Conservation (phyloP, 2,329 filamentous ascomycete genomes). For the Leptographium radiaticola region DNA sequence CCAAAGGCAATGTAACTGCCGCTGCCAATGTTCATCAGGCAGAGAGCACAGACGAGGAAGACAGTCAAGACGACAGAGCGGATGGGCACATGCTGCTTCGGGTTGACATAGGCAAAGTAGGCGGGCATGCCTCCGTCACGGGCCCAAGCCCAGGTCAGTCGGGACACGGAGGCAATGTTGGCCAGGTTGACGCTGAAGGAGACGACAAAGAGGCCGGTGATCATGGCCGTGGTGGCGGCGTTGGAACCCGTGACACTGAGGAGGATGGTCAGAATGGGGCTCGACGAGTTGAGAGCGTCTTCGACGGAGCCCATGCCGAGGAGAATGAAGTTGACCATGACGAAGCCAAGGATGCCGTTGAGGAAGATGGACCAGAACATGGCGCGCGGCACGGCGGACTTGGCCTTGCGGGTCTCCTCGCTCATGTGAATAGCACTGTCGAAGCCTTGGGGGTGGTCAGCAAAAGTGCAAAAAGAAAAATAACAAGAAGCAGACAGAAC, state of each 20-base stretch:
- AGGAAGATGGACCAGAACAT: slow-evolving; percentile 28
- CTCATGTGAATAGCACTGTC: slow-evolving; percentile 35
- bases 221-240: slow-evolving; percentile 25
- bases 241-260: slow-evolving; percentile 22
- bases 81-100: slow-evolving; percentile 20
- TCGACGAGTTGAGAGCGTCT: slow-evolving; percentile 17
- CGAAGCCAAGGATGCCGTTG: slow-evolving; percentile 27
- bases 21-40: slow-evolving; percentile 22
- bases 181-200: slow-evolving; percentile 23
- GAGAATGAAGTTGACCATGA: slow-evolving; percentile 26
- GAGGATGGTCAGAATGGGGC: slow-evolving; percentile 28
- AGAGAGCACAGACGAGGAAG: slow-evolving; percentile 3
- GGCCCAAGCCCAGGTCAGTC: slow-evolving; percentile 35
- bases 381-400: slow-evolving; percentile 30
- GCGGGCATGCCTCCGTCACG: slow-evolving; percentile 25
- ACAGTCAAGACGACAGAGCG: slow-evolving; percentile 22
- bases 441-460: slow-evolving; percentile 16
- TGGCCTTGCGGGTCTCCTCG: slow-evolving; percentile 29
- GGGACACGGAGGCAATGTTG: slow-evolving; percentile 30
- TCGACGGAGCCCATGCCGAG: slow-evolving; percentile 29
- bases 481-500: not conserved
- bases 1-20: slow-evolving; percentile 21
- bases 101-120: slow-evolving; percentile 15
- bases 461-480: not conserved
- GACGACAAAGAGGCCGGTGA: slow-evolving; percentile 20